Percentiles rank a stretch among this genome's conserved stretches.
These are phyloP conservation scores for Arxiozyma telluris DNA, from an alignment of 1,139 yeast species.

Conservation along the genomic window DNA sequence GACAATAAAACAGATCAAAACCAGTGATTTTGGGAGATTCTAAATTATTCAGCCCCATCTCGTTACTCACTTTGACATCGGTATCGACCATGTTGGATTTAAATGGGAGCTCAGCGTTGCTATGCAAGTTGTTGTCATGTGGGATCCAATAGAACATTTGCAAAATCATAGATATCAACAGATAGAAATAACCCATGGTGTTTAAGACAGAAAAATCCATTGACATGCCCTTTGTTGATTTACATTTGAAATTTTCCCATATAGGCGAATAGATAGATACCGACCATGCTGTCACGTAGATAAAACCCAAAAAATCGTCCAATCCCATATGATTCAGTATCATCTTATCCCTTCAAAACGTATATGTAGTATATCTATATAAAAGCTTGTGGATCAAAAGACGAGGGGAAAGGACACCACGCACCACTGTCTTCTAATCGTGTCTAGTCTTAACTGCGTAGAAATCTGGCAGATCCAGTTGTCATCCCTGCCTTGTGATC, in stretches of 20 bases:
- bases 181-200: constrained; percentile 37
- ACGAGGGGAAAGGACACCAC: background rate
- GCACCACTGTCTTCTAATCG: too few relatives aligned
- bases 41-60: background rate
- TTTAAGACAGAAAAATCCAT: constrained; percentile 38
- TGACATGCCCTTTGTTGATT: constrained; percentile 39
- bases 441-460: too few relatives aligned
- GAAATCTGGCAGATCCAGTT: too few relatives aligned
- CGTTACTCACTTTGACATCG: background rate
- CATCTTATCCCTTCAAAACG: background rate
- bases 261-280: constrained; percentile 41
- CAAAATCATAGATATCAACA: constrained; percentile 34
- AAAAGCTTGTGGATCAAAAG: too few relatives aligned
- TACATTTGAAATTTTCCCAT: constrained; percentile 31
- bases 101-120: constrained; percentile 13
- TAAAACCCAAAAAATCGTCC: constrained; percentile 19
- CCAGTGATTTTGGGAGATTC: constrained; percentile 33
- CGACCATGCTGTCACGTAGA: constrained; percentile 30
- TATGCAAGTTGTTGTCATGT: constrained; percentile 31
- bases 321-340: background rate
- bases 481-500: too few relatives aligned
- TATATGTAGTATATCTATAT: background rate
- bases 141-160: constrained; percentile 30
- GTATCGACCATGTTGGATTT: background rate
- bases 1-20: constrained; percentile 37